phyloP scores from a whole-genome alignment of 306 rosid species.

The Castanea crenata region DNA sequence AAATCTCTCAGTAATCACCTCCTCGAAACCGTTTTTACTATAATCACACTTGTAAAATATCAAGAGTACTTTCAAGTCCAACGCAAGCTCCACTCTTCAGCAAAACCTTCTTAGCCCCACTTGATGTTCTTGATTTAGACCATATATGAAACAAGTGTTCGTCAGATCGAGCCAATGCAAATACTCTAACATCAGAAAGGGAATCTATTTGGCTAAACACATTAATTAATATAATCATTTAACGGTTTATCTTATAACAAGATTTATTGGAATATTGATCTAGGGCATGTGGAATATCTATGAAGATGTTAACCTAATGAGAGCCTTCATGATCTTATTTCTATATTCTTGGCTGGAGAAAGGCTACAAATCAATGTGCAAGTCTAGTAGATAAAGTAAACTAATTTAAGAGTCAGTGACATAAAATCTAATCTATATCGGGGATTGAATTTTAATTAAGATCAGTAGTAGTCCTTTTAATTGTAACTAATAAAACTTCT shows the following conservation, averaged over 20 bases:
- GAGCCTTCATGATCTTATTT: background rate
- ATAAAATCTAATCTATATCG: background rate
- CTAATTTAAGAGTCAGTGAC: background rate
- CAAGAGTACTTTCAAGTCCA: background rate
- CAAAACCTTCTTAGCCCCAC: background rate
- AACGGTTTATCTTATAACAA: background rate
- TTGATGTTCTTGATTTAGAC: background rate
- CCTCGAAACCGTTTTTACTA: constrained; percentile 2
- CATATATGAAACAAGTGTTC: background rate
- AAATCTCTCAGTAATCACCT: constrained; percentile 10
- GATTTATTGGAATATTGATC: background rate
- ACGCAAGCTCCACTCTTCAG: background rate
- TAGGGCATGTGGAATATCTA: background rate
- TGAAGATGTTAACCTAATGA: background rate
- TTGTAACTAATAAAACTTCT: background rate
- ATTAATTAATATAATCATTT: background rate
- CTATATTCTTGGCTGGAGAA: background rate
- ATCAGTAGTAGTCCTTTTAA: background rate
- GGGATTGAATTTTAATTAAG: background rate
- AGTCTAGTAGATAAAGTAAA: background rate
- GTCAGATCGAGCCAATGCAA: background rate
- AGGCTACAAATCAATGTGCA: background rate
- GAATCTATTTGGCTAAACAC: background rate
- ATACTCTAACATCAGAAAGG: background rate
- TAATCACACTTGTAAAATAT: background rate